phyloP scores from a whole-genome alignment of 1,139 yeast species.

The Debaryomyces psychrophilus region DNA sequence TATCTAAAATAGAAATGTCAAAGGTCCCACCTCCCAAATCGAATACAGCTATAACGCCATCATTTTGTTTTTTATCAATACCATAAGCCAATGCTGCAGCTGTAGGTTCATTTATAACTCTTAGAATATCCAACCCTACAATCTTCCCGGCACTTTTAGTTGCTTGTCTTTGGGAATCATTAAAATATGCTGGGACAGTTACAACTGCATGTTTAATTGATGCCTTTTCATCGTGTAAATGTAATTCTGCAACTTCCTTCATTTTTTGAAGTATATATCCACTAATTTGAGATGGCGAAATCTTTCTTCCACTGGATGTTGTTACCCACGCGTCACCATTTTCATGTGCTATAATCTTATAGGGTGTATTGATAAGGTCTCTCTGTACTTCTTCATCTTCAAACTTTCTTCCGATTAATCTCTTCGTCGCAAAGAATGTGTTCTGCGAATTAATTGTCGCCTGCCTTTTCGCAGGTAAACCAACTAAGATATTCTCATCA shows the following conservation, averaged over 20 bases:
- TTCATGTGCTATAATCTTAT: constrained; percentile 92
- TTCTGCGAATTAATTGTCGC: constrained; percentile 98
- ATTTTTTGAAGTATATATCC: constrained; percentile 94
- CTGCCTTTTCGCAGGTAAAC: constrained; percentile 98
- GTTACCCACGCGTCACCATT: constrained; percentile 99
- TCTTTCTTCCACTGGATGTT: constrained; percentile 87
- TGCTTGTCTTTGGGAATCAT: constrained; percentile 78
- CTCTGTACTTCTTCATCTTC: constrained; percentile 65
- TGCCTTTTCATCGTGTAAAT: constrained; percentile 63
- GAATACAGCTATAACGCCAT: constrained; percentile 73
- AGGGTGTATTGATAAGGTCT: constrained; percentile 69
- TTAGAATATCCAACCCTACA: constrained; percentile 65
- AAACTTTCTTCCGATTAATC: constrained; percentile 79
- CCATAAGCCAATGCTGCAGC: constrained; percentile 87
- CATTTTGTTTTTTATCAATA: constrained; percentile 52
- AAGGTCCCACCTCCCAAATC: constrained; percentile 87
- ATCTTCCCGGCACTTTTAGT: constrained; percentile 72
- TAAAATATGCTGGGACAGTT: constrained; percentile 81
- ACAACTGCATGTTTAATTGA: constrained; percentile 79
- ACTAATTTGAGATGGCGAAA: constrained; percentile 96
- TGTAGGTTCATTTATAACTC: constrained; percentile 80
- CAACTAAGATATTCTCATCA: constrained; percentile 86
- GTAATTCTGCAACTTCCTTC: constrained; percentile 96
- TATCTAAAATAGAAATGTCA: constrained; percentile 77
- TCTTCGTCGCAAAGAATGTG: constrained; percentile 96